These are phyloP conservation scores for Pestalotiopsis sp. DNA, from an alignment of 2,329 filamentous ascomycete genomes.

Conservation along the genomic window DNA sequence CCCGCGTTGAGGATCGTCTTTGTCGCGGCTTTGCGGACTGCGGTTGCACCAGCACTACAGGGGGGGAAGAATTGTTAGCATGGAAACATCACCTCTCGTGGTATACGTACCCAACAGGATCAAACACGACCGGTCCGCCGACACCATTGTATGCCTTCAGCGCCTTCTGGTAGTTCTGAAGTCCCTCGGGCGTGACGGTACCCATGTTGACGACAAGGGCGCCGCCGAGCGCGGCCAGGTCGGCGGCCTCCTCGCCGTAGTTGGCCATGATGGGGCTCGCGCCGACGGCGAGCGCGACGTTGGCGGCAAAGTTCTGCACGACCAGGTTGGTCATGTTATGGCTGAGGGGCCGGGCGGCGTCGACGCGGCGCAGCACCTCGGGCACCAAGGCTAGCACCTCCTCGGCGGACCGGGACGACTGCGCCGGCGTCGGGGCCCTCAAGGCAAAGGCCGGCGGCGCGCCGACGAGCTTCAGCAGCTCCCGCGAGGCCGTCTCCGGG, in stretches of 20 bases:
- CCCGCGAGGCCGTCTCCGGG: conserved; percentile 62
- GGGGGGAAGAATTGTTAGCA: background rate
- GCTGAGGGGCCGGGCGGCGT: conserved; percentile 68
- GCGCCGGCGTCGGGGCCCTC: conserved; percentile 11
- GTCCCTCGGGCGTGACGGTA: conserved; percentile 76
- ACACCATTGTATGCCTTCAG: conserved; percentile 79
- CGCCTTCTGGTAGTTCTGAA: conserved; percentile 72
- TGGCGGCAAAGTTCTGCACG: conserved; percentile 93
- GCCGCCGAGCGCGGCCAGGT: conserved; percentile 77
- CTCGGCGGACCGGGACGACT: conserved; percentile 16
- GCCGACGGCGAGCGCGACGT: conserved; percentile 77
- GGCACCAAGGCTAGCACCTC: conserved; percentile 32
- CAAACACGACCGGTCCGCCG: conserved; percentile 77
- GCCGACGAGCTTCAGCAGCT: conserved; percentile 60
- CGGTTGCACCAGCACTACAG: conserved; percentile 71
- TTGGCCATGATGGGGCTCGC: conserved; percentile 94
- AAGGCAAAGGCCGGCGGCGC: conserved; percentile 33
- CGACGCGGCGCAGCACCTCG: conserved; percentile 61
- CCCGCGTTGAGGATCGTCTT: conserved; percentile 71
- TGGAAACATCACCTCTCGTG: background rate
- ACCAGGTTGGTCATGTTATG: conserved; percentile 99
- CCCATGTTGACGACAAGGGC: conserved; percentile 94
- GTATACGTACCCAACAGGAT: conserved; percentile 74
- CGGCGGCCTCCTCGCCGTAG: conserved; percentile 77
- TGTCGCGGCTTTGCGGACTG: conserved; percentile 71